A percentile compares a stretch with the other conserved stretches of the same genome.
These are phyloP conservation scores for Macrocystidia cucumis DNA, from an alignment of 1,284 basidiomycete genomes.

Conservation along the genomic window DNA sequence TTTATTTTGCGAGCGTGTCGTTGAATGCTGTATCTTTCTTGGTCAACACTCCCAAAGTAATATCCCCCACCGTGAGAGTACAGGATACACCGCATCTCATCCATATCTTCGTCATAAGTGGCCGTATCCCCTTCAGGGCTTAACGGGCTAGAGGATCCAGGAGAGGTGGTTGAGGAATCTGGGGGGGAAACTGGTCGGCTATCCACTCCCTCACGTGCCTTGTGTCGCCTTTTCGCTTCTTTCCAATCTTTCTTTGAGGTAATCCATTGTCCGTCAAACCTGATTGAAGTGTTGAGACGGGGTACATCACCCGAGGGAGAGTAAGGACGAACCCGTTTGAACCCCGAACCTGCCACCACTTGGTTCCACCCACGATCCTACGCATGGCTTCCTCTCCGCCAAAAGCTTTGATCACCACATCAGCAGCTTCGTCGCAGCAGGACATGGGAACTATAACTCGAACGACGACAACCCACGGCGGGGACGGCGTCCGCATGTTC, in stretches of 20 bases:
- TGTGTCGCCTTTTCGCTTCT: slow-evolving; percentile 47
- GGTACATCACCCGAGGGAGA: not conserved
- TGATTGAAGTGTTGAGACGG: slow-evolving; percentile 18
- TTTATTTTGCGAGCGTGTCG: slow-evolving; percentile 86
- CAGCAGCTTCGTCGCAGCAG: slow-evolving; percentile 76
- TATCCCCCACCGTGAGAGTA: slow-evolving; percentile 83
- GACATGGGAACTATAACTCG: slow-evolving; percentile 68
- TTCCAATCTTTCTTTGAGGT: slow-evolving; percentile 68
- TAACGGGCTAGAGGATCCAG: too few species aligned
- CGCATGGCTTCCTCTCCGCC: slow-evolving; percentile 77
- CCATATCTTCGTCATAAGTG: slow-evolving; percentile 64
- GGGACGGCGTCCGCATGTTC: slow-evolving; percentile 80
- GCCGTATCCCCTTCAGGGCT: slow-evolving; percentile 19
- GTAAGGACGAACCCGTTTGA: slow-evolving; percentile 46
- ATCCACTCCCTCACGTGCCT: too few species aligned
- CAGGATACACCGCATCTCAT: slow-evolving; percentile 80
- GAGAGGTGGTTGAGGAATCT: too few species aligned
- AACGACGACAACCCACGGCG: slow-evolving; percentile 83
- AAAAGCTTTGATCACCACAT: slow-evolving; percentile 70
- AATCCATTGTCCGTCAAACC: slow-evolving; percentile 89
- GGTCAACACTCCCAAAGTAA: slow-evolving; percentile 77
- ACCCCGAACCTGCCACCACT: slow-evolving; percentile 97
- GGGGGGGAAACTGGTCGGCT: too few species aligned
- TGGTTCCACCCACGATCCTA: slow-evolving; percentile 79
- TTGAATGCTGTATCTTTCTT: slow-evolving; percentile 79